Percentiles rank a stretch among this genome's conserved stretches.
Evolutionary conservation across 805 yeast genomes (phyloP).

Genomic region (Isabelozyma pseudorhagii): DNA sequence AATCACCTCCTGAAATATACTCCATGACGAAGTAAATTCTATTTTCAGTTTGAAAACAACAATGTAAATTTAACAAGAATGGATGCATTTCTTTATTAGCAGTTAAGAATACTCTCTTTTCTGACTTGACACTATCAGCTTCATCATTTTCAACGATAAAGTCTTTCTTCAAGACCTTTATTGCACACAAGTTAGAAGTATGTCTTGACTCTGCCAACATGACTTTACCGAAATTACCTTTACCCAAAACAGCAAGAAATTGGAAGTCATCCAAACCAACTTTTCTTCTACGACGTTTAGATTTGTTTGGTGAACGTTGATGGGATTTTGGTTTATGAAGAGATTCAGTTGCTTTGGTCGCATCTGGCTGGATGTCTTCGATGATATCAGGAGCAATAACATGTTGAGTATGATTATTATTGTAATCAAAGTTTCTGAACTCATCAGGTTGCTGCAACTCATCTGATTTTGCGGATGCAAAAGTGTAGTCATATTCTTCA

Average conservation of each 20-base stretch:
- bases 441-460: slow-evolving; percentile 11
- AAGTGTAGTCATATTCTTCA: not conserved
- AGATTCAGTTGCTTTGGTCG: slow-evolving; percentile 1
- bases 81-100: slow-evolving; percentile 92
- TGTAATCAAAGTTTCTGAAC: slow-evolving; percentile 22
- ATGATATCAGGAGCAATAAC: slow-evolving; percentile 7
- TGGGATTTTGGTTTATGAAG: not conserved
- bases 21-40: slow-evolving; percentile 98
- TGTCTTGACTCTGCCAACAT: slow-evolving; percentile 93
- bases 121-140: slow-evolving; percentile 91
- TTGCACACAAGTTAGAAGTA: slow-evolving; percentile 81
- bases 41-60: slow-evolving; percentile 97
- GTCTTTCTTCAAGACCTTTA: slow-evolving; percentile 93
- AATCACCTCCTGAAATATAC: slow-evolving; percentile 95
- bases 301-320: slow-evolving; percentile 11
- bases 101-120: slow-evolving; percentile 82
- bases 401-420: slow-evolving; percentile 19
- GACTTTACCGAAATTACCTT: slow-evolving; percentile 98
- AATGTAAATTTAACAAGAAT: slow-evolving; percentile 82
- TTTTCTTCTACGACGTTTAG: slow-evolving; percentile 53
- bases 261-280: slow-evolving; percentile 94
- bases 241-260: slow-evolving; percentile 91
- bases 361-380: not conserved
- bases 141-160: slow-evolving; percentile 94
- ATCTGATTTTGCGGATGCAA: not conserved